Evolutionary conservation across 2,329 filamentous ascomycete genomes (phyloP).

Genomic region (Fusarium cicatricum): DNA sequence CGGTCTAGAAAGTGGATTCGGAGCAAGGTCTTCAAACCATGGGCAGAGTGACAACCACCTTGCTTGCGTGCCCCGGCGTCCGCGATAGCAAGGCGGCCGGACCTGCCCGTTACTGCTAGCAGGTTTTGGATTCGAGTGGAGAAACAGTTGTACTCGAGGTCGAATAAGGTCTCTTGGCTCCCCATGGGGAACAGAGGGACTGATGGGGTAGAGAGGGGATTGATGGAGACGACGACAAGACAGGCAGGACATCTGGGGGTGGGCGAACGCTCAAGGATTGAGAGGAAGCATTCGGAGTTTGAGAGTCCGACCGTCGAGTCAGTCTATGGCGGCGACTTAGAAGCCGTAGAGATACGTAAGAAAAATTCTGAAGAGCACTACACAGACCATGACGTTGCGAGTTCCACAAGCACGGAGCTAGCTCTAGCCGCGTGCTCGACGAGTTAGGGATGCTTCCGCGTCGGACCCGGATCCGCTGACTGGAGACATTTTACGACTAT

Average conservation of each 20-base stretch:
- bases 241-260: too few species aligned
- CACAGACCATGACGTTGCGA: slow-evolving; percentile 25
- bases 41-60: background rate
- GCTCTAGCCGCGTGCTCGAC: slow-evolving; percentile 1
- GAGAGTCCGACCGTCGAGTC: slow-evolving; percentile 1
- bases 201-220: slow-evolving; percentile 16
- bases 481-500: background rate
- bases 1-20: slow-evolving; percentile 6
- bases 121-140: slow-evolving; percentile 6
- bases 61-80: slow-evolving; percentile 17
- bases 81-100: slow-evolving; percentile 4
- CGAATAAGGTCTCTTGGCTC: slow-evolving; percentile 10
- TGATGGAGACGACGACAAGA: background rate
- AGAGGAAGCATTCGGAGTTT: background rate
- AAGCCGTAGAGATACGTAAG: slow-evolving; percentile 25
- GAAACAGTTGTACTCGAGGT: background rate
- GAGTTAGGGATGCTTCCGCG: slow-evolving; percentile 14
- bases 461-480: background rate
- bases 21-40: slow-evolving; percentile 1
- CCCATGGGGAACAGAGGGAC: slow-evolving; percentile 18
- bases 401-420: slow-evolving; percentile 15
- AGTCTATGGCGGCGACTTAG: background rate
- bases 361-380: slow-evolving; percentile 4
- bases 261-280: background rate
- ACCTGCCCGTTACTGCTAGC: slow-evolving; percentile 7